A percentile compares a stretch with the other conserved stretches of the same genome.
Conservation (phyloP, 2,329 filamentous ascomycete species). For the Calonectria honghensis region DNA sequence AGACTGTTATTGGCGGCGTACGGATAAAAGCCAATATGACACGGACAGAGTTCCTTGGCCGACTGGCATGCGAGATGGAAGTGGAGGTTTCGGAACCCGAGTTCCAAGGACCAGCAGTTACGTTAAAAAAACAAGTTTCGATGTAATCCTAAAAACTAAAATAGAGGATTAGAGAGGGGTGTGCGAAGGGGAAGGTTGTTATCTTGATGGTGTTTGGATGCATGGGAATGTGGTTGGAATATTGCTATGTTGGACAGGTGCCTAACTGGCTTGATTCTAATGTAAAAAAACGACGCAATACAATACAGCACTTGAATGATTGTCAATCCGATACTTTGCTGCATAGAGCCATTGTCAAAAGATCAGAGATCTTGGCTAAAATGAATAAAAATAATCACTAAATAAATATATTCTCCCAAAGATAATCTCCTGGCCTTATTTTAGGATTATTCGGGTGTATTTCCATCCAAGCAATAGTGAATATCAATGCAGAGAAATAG, state of each 20-base stretch:
- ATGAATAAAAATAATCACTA: no score
- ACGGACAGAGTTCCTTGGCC: slow-evolving; percentile 50
- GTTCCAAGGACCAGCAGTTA: slow-evolving; percentile 30
- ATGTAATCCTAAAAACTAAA: slow-evolving; percentile 26
- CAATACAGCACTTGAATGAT: no score
- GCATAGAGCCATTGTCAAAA: no score
- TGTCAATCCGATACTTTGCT: no score
- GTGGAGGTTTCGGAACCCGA: slow-evolving; percentile 51
- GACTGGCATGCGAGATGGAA: slow-evolving; percentile 52
- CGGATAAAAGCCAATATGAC: slow-evolving; percentile 51
- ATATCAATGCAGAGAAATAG: no score
- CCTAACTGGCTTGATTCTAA: slow-evolving; percentile 1
- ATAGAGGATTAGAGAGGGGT: slow-evolving; percentile 2
- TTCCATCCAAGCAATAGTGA: no score
- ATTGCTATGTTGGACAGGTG: not conserved
- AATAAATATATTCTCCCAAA: no score
- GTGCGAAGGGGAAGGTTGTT: not conserved
- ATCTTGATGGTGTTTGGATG: slow-evolving; percentile 1
- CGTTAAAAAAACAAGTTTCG: not conserved
- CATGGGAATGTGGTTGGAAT: not conserved
- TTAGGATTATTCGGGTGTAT: no score
- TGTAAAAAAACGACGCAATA: not conserved
- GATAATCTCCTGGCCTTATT: no score
- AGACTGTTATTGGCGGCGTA: slow-evolving; percentile 50
- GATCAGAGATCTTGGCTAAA: no score